Percentiles rank a stretch among this genome's conserved stretches.
Conservation (phyloP, 257 asterid species). For the Fraxinus cuspidata region DNA sequence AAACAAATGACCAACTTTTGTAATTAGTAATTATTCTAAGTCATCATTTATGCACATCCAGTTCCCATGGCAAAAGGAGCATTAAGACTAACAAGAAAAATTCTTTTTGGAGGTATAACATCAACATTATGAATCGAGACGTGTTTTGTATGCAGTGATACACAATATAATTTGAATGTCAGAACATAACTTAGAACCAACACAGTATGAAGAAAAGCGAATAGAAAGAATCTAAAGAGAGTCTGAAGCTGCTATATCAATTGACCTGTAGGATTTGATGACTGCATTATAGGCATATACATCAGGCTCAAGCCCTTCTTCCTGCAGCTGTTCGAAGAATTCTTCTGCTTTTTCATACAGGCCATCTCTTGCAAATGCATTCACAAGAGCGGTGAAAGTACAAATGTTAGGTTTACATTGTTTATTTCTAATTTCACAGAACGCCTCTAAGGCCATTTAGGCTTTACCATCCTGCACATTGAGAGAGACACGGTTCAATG, state of each 20-base stretch:
- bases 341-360: slow-evolving; percentile 85
- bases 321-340: slow-evolving; percentile 70
- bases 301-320: slow-evolving; percentile 84
- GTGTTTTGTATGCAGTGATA: not conserved
- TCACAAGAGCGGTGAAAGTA: slow-evolving; percentile 76
- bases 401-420: slow-evolving; percentile 78
- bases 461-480: slow-evolving; percentile 64
- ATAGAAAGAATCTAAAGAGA: too few species aligned
- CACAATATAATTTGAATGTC: not conserved
- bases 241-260: not conserved
- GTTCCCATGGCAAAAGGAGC: not conserved
- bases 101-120: not conserved
- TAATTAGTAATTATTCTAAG: not conserved
- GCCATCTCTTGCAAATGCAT: slow-evolving; percentile 86
- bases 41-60: not conserved
- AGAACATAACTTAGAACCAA: not conserved
- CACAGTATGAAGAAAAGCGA: not conserved
- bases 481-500: slow-evolving; percentile 18
- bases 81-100: not conserved
- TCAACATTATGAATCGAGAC: not conserved
- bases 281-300: slow-evolving; percentile 84
- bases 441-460: slow-evolving; percentile 73
- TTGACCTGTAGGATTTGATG: slow-evolving; percentile 84
- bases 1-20: not conserved
- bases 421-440: slow-evolving; percentile 62